A percentile compares a stretch with the other conserved stretches of the same genome.
Conservation (phyloP, 495 filamentous ascomycete genomes). For the Neurospora hispaniola region DNA sequence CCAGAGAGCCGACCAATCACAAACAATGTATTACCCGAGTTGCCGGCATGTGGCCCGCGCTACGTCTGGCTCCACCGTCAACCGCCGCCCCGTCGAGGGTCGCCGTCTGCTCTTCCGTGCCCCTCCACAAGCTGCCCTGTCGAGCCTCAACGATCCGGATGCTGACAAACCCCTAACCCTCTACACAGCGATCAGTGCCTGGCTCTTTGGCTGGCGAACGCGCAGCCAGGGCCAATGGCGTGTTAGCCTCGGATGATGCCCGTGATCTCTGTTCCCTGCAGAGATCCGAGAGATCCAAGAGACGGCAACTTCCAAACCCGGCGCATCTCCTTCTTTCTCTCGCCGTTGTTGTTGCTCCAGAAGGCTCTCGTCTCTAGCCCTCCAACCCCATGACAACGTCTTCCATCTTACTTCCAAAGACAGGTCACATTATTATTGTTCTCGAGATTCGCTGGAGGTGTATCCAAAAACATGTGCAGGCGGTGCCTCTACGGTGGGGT, state of each 20-base stretch:
- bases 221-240: not conserved
- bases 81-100: not conserved
- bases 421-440: not conserved
- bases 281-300: not conserved
- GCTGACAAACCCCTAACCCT: not conserved
- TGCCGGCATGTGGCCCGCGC: conserved; percentile 17
- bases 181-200: not conserved
- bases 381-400: not conserved
- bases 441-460: not conserved
- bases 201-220: not conserved
- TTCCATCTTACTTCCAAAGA: not conserved
- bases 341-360: not conserved
- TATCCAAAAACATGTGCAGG: conserved; percentile 2
- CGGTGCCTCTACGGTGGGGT: not conserved
- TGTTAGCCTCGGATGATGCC: not conserved
- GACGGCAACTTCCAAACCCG: not conserved
- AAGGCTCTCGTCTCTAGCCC: not conserved
- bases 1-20: conserved; percentile 14
- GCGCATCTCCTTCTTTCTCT: not conserved
- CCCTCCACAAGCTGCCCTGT: not conserved
- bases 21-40: conserved; percentile 20
- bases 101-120: not conserved
- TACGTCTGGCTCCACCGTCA: not conserved
- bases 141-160: not conserved
- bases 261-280: not conserved